A percentile compares a stretch with the other conserved stretches of the same genome.
These are phyloP conservation scores for Ceratocystiopsis sp. DNA, from an alignment of 2,329 filamentous ascomycete genomes.

Conservation along the genomic window DNA sequence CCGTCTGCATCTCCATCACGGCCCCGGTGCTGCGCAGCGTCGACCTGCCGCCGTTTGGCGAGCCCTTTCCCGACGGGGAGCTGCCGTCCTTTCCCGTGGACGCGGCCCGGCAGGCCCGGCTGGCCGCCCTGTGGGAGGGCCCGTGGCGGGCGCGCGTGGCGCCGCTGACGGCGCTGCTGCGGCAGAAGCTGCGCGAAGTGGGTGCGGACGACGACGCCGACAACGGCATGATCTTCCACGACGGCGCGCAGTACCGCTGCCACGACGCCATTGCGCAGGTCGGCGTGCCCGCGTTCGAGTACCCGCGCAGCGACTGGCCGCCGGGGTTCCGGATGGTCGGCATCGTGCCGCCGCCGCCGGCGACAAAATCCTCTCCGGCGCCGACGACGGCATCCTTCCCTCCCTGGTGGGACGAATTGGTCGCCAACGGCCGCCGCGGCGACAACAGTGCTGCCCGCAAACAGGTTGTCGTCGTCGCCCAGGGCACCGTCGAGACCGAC, in stretches of 20 bases:
- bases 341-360: constrained; percentile 13
- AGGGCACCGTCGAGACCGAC: constrained; percentile 23
- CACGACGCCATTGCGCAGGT: constrained; percentile 20
- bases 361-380: too few relatives aligned
- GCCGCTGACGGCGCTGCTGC: constrained; percentile 13
- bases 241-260: constrained; percentile 19
- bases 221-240: constrained; percentile 12
- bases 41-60: constrained; percentile 19
- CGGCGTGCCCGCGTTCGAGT: constrained; percentile 21
- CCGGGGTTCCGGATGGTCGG: constrained; percentile 18
- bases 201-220: constrained; percentile 11
- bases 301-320: constrained; percentile 21
- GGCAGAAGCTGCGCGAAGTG: constrained; percentile 13
- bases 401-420: constrained; percentile 20
- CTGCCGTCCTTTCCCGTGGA: constrained; percentile 6
- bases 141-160: constrained; percentile 12
- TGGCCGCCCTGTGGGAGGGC: constrained; percentile 15
- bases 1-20: constrained; percentile 20
- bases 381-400: background rate
- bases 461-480: constrained; percentile 21
- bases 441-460: constrained; percentile 7
- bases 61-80: constrained; percentile 8
- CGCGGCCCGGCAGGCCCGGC: constrained; percentile 3
- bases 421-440: constrained; percentile 10
- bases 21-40: constrained; percentile 18